These are phyloP conservation scores for Saksenaea vasiformis DNA, from an alignment of 371 early-diverging fungal genomes.

Conservation along the genomic window DNA sequence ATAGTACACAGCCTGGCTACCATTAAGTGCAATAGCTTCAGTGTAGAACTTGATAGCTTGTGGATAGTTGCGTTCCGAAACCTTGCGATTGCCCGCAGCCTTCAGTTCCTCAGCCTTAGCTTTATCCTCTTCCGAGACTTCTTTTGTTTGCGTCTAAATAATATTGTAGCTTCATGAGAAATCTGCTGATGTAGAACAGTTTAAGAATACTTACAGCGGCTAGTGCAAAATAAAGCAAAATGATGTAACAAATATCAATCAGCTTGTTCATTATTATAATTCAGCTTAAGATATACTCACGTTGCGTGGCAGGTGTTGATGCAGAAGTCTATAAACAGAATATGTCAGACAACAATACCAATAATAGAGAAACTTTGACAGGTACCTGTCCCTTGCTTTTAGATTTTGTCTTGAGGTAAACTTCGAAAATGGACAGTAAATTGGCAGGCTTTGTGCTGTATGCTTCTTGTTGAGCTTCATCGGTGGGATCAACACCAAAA, in stretches of 20 bases:
- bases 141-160: constrained; percentile 4
- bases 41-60: constrained; percentile 89
- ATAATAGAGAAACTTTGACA: constrained; percentile 10
- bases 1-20: constrained; percentile 89
- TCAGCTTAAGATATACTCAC: constrained; percentile 17
- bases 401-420: constrained; percentile 85
- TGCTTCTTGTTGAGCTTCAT: constrained; percentile 63
- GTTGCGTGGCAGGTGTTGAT: constrained; percentile 7
- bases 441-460: constrained; percentile 86
- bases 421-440: constrained; percentile 83
- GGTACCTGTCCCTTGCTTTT: constrained; percentile 35
- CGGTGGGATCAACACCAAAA: constrained; percentile 81
- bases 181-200: neutral
- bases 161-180: neutral
- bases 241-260: neutral
- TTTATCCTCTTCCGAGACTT: constrained; percentile 61
- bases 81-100: constrained; percentile 80
- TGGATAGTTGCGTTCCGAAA: constrained; percentile 78
- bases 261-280: neutral
- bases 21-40: constrained; percentile 86
- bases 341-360: constrained; percentile 11
- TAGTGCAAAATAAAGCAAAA: neutral
- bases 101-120: constrained; percentile 87
- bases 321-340: constrained; percentile 1
- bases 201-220: constrained; percentile 1